A percentile compares a stretch with the other conserved stretches of the same genome.
Conservation (phyloP, 176 grass and related monocot species). For the Dendrocalamus sinicus region DNA sequence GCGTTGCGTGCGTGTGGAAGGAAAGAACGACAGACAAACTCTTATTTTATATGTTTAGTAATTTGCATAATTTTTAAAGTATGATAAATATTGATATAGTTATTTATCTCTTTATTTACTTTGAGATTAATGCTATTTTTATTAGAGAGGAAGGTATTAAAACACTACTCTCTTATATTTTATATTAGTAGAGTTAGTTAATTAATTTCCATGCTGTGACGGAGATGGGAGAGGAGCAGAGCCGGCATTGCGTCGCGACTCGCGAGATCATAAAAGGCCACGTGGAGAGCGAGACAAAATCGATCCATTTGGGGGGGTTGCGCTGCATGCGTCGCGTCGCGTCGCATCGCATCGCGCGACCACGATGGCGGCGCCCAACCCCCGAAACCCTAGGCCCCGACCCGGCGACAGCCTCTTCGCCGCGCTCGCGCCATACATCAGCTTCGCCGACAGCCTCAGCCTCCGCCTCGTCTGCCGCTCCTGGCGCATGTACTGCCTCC, state of each 20-base stretch:
- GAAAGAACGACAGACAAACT: fast-evolving
- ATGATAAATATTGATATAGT: no score
- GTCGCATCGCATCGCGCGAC: background rate
- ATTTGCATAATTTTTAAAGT: no score
- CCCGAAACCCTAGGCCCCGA: background rate
- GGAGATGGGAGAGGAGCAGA: no score
- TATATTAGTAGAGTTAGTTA: no score
- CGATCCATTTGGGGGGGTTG: background rate
- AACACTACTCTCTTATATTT: no score
- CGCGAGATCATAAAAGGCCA: no score
- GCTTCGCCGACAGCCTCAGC: conserved; percentile 47
- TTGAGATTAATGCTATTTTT: no score
- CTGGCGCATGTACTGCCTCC: conserved; percentile 41
- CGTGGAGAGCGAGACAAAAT: background rate
- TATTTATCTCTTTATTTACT: fast-evolving
- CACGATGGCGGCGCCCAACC: conserved; percentile 10
- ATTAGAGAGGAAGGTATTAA: no score
- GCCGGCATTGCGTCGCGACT: no score
- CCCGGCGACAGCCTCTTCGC: conserved; percentile 34
- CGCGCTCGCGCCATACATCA: conserved; percentile 17
- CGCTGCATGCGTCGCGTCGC: background rate
- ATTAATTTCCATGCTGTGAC: no score
- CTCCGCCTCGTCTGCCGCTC: conserved; percentile 40
- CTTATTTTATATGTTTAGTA: no score
- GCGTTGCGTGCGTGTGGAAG: no score